These are phyloP conservation scores for Suillus spraguei DNA, from an alignment of 768 basidiomycete genomes.

Conservation along the genomic window DNA sequence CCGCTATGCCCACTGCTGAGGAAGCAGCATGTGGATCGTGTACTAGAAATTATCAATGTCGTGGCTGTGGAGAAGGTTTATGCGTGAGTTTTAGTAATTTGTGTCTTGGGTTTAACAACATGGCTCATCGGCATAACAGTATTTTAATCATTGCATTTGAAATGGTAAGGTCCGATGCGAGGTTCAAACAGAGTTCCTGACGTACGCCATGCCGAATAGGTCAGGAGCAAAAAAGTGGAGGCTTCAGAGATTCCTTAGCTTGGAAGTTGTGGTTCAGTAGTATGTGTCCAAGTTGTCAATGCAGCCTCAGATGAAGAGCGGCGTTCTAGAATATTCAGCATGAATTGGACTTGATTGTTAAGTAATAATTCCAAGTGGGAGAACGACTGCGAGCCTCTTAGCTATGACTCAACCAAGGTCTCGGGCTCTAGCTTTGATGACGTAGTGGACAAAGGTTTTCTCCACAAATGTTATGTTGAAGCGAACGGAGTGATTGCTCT, in stretches of 20 bases:
- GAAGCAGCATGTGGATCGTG: too few species aligned
- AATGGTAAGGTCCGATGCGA: not conserved
- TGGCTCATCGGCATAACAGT: not conserved
- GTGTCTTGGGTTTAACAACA: not conserved
- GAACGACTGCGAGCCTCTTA: too few species aligned
- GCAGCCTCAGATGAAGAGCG: not conserved
- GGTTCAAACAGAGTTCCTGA: not conserved
- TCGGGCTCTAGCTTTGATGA: too few species aligned
- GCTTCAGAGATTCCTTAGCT: too few species aligned
- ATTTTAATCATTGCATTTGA: too few species aligned
- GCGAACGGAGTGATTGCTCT: too few species aligned
- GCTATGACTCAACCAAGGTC: not conserved
- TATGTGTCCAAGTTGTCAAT: too few species aligned
- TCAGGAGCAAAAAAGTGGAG: not conserved
- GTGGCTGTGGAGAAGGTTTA: too few species aligned
- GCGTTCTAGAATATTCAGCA: not conserved
- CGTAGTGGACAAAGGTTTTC: too few species aligned
- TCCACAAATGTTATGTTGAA: not conserved
- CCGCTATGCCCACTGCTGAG: too few species aligned
- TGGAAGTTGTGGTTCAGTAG: not conserved
- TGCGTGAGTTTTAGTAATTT: not conserved
- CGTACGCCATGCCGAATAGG: not conserved
- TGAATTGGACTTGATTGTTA: not conserved
- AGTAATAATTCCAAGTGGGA: too few species aligned
- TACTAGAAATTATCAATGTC: too few species aligned